Percentiles rank a stretch among this genome's conserved stretches.
Evolutionary conservation across 805 yeast species (phyloP).

Genomic region (Cyberlindnera misumaiensis): DNA sequence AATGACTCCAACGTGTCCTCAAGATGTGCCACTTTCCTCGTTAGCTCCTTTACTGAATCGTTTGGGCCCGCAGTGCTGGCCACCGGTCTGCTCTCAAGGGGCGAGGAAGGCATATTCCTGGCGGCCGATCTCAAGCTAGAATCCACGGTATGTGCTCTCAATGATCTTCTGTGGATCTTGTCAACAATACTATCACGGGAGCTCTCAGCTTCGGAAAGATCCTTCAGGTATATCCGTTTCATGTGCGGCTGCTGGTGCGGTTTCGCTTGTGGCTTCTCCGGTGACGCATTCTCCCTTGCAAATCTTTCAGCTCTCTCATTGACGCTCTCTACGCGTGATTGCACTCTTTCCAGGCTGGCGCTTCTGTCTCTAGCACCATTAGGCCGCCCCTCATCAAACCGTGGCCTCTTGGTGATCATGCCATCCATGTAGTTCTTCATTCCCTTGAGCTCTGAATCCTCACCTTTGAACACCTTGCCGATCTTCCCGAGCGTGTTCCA

Average conservation of each 20-base stretch:
- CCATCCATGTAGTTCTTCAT: constrained; percentile 21
- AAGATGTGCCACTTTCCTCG: constrained; percentile 11
- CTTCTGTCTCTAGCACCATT: constrained; percentile 1
- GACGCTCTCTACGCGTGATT: constrained; percentile 10
- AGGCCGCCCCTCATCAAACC: not conserved
- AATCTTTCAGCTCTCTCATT: constrained; percentile 15
- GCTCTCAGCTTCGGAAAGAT: constrained; percentile 9
- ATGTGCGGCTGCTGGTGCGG: not conserved
- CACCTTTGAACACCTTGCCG: constrained; percentile 14
- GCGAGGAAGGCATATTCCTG: constrained; percentile 18
- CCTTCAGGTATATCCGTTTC: constrained; percentile 6
- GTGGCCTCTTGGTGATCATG: constrained; percentile 17
- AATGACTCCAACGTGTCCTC: constrained; percentile 17
- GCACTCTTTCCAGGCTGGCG: too few relatives aligned
- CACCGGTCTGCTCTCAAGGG: constrained; percentile 1
- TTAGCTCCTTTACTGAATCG: constrained; percentile 7
- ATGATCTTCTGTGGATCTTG: constrained; percentile 5
- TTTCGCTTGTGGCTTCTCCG: constrained; percentile 3
- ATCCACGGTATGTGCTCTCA: not conserved
- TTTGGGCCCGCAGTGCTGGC: not conserved
- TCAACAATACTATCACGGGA: constrained; percentile 5
- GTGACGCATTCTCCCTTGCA: constrained; percentile 9
- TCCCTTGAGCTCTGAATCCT: constrained; percentile 11
- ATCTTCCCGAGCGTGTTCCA: constrained; percentile 16
- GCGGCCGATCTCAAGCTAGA: not conserved